A percentile compares a stretch with the other conserved stretches of the same genome.
Conservation (phyloP, 495 filamentous ascomycete species). For the Aspergillus affinis region DNA sequence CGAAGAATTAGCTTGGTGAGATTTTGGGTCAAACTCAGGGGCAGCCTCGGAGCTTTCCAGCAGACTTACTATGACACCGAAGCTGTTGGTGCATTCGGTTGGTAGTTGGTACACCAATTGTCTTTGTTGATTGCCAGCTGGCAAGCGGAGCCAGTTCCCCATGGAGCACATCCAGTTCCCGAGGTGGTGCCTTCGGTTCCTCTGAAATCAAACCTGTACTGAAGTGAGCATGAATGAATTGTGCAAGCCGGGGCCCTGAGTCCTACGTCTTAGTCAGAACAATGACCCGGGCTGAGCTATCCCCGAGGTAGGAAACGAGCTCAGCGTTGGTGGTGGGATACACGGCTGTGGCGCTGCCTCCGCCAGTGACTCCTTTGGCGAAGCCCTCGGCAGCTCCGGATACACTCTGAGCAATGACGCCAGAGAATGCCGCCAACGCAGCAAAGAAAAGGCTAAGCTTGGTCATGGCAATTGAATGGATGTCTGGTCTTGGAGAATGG, state of each 20-base stretch:
- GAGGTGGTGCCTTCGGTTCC: constrained; percentile 37
- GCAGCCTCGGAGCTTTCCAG: too few species aligned
- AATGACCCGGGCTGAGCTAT: constrained; percentile 27
- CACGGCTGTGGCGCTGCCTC: constrained; percentile 29
- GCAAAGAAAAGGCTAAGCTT: neutral
- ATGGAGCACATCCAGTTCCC: constrained; percentile 37
- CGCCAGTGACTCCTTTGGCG: constrained; percentile 35
- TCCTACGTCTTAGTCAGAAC: constrained; percentile 28
- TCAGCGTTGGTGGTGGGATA: constrained; percentile 32
- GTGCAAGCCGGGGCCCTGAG: too few species aligned
- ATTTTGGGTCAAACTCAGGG: neutral
- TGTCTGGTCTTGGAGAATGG: neutral
- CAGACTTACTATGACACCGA: neutral
- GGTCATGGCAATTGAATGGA: neutral
- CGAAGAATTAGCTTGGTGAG: neutral
- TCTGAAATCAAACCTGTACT: constrained; percentile 32
- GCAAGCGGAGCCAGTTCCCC: constrained; percentile 37
- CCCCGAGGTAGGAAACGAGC: constrained; percentile 35
- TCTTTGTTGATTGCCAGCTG: constrained; percentile 52
- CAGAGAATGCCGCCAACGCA: constrained; percentile 11
- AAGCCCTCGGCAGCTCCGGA: constrained; percentile 36
- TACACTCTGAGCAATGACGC: constrained; percentile 23
- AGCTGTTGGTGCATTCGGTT: neutral
- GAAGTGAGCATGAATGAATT: neutral
- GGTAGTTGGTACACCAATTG: constrained; percentile 41